phyloP scores from a whole-genome alignment of 306 rosid genomes.

The Trichosanthes cucumerina region DNA sequence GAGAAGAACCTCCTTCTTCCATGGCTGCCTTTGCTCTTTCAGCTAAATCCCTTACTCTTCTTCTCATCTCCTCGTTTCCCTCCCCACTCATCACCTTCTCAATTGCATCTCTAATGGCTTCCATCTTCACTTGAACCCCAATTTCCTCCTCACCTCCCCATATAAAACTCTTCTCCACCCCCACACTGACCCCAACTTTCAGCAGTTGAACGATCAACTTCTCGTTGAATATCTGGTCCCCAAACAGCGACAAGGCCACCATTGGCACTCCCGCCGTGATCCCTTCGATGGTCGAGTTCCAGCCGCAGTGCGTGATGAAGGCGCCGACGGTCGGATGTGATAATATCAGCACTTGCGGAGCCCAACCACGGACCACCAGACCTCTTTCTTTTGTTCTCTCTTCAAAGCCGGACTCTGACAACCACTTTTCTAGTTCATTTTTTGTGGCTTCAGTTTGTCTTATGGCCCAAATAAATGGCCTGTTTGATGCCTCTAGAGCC shows the following conservation, averaged over 20 bases:
- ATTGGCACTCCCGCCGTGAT: slow-evolving; percentile 39
- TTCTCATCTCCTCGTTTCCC: slow-evolving; percentile 31
- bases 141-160: slow-evolving; percentile 38
- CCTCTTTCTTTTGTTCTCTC: slow-evolving; percentile 15
- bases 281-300: slow-evolving; percentile 60
- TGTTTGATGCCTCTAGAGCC: slow-evolving; percentile 24
- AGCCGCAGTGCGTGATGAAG: slow-evolving; percentile 60
- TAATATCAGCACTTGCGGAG: slow-evolving; percentile 20
- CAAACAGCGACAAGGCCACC: slow-evolving; percentile 51
- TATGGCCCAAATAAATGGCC: slow-evolving; percentile 27
- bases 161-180: slow-evolving; percentile 18
- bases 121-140: slow-evolving; percentile 37
- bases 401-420: slow-evolving; percentile 1
- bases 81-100: slow-evolving; percentile 29
- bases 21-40: slow-evolving; percentile 34
- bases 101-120: slow-evolving; percentile 24
- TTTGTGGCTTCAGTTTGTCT: neutral
- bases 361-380: slow-evolving; percentile 17
- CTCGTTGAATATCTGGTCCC: slow-evolving; percentile 41
- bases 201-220: slow-evolving; percentile 32
- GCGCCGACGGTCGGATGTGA: slow-evolving; percentile 32
- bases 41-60: slow-evolving; percentile 23
- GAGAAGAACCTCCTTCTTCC: slow-evolving; percentile 61
- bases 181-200: slow-evolving; percentile 30
- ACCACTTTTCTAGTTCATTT: slow-evolving; percentile 22